These are phyloP conservation scores for Amoebophrya sp. DNA, from an alignment of 169 alveolate genomes.

Conservation along the genomic window DNA sequence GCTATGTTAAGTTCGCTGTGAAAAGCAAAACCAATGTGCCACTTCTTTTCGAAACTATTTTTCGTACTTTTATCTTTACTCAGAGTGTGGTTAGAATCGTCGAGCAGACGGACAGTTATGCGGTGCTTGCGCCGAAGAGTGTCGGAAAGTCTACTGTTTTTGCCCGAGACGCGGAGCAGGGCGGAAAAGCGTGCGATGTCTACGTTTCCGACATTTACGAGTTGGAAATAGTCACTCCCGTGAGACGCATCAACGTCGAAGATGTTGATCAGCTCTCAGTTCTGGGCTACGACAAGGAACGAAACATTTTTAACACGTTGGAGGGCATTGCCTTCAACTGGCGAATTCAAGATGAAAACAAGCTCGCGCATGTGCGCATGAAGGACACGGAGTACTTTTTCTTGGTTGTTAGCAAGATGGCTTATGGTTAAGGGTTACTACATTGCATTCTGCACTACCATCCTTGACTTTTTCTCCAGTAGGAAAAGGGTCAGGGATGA, in stretches of 20 bases:
- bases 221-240: neutral
- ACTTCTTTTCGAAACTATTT: no score
- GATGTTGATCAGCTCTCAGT: neutral
- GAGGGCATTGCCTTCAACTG: neutral
- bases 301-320: neutral
- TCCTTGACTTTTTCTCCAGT: no score
- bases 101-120: neutral
- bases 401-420: neutral
- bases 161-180: neutral
- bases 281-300: neutral
- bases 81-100: neutral
- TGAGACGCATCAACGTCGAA: neutral
- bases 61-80: no score
- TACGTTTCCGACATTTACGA: neutral
- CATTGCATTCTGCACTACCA: no score
- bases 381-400: neutral
- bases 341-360: neutral
- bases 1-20: no score
- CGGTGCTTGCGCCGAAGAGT: neutral
- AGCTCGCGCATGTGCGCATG: neutral
- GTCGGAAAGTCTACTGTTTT: neutral
- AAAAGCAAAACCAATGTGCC: neutral
- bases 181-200: neutral
- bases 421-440: neutral
- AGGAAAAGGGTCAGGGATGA: no score